A percentile compares a stretch with the other conserved stretches of the same genome.
Conservation (phyloP, 345 rosid species). For the Salix viminalis region DNA sequence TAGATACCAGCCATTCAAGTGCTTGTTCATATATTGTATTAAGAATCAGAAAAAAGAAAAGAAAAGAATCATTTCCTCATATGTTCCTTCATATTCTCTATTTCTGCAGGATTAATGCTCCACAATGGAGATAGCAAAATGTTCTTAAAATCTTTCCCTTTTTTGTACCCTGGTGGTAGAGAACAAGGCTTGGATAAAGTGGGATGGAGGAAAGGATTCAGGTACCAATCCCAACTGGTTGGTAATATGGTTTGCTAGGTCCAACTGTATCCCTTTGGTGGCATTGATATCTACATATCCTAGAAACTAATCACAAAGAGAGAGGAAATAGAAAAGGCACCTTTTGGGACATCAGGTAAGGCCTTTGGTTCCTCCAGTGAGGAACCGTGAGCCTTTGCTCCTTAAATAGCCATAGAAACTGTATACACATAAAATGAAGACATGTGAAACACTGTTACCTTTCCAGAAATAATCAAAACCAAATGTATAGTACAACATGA, state of each 20-base stretch:
- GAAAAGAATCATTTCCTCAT: neutral
- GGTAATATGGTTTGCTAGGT: neutral
- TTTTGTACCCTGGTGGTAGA: neutral
- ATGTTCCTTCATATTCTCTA: neutral
- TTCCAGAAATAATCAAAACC: neutral
- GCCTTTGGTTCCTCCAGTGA: conserved; percentile 81
- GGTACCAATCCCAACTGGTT: neutral
- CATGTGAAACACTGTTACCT: neutral
- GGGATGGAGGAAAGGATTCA: neutral
- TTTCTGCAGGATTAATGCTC: neutral
- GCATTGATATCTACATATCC: neutral
- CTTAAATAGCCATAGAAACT: conserved; percentile 84
- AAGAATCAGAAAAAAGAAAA: neutral
- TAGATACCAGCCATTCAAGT: neutral
- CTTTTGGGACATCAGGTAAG: conserved; percentile 76
- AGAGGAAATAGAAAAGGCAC: conserved; percentile 27
- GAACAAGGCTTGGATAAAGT: neutral
- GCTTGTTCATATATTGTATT: neutral
- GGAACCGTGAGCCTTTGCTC: conserved; percentile 79
- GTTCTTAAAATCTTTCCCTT: neutral
- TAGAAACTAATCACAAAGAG: neutral
- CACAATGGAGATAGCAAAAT: conserved; percentile 1
- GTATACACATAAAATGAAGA: conserved; percentile 23
- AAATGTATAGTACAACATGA: neutral
- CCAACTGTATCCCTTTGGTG: neutral